These are phyloP conservation scores for Phytophthora citricola DNA, from an alignment of 352 stramenopile species.

Conservation along the genomic window DNA sequence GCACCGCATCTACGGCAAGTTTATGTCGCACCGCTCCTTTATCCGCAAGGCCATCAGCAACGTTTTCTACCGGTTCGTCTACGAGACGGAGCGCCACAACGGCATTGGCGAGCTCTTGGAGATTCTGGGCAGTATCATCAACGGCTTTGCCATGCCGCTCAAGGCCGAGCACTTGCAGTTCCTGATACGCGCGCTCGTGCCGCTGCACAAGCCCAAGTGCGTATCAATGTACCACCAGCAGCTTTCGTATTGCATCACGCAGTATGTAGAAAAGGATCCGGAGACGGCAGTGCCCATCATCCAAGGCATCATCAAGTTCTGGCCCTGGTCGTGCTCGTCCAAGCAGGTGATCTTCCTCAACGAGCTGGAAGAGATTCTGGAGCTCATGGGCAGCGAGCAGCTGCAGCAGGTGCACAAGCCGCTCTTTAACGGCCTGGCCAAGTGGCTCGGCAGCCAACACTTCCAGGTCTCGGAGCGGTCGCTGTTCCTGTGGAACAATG, in stretches of 20 bases:
- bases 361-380: slow-evolving; percentile 98
- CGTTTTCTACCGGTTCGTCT: slow-evolving; percentile 99
- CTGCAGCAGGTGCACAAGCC: slow-evolving; percentile 78
- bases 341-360: slow-evolving; percentile 98
- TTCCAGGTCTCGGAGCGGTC: slow-evolving; percentile 97
- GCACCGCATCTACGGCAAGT: slow-evolving; percentile 99
- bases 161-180: slow-evolving; percentile 98
- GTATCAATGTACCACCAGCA: slow-evolving; percentile 98
- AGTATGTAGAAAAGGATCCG: slow-evolving; percentile 99
- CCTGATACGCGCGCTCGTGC: slow-evolving; percentile 95
- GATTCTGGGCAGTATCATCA: slow-evolving; percentile 98
- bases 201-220: slow-evolving; percentile 98
- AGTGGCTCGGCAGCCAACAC: slow-evolving; percentile 94
- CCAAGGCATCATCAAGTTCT: slow-evolving; percentile 95
- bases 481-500: slow-evolving; percentile 99
- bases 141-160: slow-evolving; percentile 99
- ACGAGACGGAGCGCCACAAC: slow-evolving; percentile 97
- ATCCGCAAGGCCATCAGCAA: slow-evolving; percentile 98
- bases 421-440: slow-evolving; percentile 81
- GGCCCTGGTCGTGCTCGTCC: slow-evolving; percentile 93
- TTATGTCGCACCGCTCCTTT: slow-evolving; percentile 98
- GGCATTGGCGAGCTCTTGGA: slow-evolving; percentile 98
- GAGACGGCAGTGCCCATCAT: slow-evolving; percentile 97
- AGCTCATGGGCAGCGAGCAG: slow-evolving; percentile 92
- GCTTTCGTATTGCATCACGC: slow-evolving; percentile 99